Evolutionary conservation across 2,329 filamentous ascomycete species (phyloP).

Genomic region (Bipolaris bicolor): DNA sequence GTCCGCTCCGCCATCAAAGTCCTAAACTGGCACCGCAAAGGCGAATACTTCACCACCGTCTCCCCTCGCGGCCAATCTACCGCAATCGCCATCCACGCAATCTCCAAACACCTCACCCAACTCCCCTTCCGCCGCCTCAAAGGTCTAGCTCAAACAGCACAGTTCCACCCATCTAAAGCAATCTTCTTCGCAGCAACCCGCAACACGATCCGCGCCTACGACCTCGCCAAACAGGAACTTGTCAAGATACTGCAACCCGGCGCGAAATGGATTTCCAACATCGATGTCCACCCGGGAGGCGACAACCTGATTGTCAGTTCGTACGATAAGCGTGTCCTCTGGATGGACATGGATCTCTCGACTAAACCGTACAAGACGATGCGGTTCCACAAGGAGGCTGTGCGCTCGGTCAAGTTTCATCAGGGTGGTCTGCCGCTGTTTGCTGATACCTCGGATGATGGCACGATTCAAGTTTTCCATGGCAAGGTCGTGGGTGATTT

Average conservation of each 20-base stretch:
- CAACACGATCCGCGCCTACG: constrained; percentile 90
- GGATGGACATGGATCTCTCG: constrained; percentile 95
- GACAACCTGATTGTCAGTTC: constrained; percentile 94
- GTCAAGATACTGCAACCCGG: constrained; percentile 93
- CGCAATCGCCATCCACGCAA: constrained; percentile 90
- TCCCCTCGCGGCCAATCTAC: constrained; percentile 78
- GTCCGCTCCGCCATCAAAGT: constrained; percentile 83
- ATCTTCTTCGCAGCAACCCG: constrained; percentile 97
- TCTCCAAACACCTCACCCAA: constrained; percentile 94
- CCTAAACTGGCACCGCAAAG: constrained; percentile 90
- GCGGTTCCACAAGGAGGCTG: constrained; percentile 90
- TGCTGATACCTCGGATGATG: constrained; percentile 93
- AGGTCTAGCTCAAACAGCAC: constrained; percentile 82
- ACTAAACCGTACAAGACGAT: constrained; percentile 93
- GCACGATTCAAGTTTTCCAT: constrained; percentile 93
- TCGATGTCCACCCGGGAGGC: constrained; percentile 90
- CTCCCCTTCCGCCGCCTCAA: constrained; percentile 83
- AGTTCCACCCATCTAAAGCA: constrained; percentile 92
- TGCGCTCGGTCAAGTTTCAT: constrained; percentile 88
- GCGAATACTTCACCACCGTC: constrained; percentile 92
- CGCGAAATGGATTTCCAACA: constrained; percentile 90
- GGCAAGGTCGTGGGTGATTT: constrained; percentile 93
- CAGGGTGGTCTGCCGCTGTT: constrained; percentile 80
- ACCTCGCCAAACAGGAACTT: constrained; percentile 87
- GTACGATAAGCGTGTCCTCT: constrained; percentile 90